phyloP scores from a whole-genome alignment of 2,329 filamentous ascomycete species.

The Aspergillus sp. region DNA sequence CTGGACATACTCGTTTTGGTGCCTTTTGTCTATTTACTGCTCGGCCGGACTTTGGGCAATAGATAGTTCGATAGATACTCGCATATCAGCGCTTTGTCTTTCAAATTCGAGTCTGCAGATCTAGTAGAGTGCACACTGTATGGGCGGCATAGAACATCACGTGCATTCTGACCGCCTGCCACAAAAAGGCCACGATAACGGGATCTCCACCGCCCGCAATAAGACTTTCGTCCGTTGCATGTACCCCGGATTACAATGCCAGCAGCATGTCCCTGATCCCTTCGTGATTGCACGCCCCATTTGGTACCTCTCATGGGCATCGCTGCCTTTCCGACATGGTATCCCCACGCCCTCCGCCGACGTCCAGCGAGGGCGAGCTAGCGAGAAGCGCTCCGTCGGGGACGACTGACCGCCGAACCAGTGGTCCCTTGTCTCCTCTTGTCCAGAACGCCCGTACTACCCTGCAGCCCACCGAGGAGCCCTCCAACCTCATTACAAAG shows the following conservation, averaged over 20 bases:
- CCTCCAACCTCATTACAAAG: not conserved
- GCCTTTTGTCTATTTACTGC: not conserved
- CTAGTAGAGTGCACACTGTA: too few relatives aligned
- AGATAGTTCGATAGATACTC: not conserved
- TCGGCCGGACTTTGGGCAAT: not conserved
- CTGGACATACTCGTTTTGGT: not conserved
- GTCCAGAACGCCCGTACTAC: not conserved
- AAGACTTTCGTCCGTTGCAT: too few relatives aligned
- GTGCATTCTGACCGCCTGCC: not conserved
- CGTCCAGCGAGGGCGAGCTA: not conserved
- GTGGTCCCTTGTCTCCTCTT: not conserved
- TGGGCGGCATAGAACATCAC: too few relatives aligned
- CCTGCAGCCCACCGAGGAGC: not conserved
- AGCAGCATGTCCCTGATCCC: not conserved
- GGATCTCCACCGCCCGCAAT: not conserved
- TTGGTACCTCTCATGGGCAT: not conserved
- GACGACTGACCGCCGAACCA: conserved; percentile 1
- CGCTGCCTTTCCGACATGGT: conserved; percentile 6
- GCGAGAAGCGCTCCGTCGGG: not conserved
- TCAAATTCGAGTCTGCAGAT: not conserved
- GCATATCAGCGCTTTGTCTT: not conserved
- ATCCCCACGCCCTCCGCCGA: not conserved
- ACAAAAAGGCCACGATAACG: not conserved
- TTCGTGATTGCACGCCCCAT: not conserved
- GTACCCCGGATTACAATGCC: too few relatives aligned